These are phyloP conservation scores for Malassezia sympodialis DNA, from an alignment of 1,284 basidiomycete genomes.

Conservation along the genomic window DNA sequence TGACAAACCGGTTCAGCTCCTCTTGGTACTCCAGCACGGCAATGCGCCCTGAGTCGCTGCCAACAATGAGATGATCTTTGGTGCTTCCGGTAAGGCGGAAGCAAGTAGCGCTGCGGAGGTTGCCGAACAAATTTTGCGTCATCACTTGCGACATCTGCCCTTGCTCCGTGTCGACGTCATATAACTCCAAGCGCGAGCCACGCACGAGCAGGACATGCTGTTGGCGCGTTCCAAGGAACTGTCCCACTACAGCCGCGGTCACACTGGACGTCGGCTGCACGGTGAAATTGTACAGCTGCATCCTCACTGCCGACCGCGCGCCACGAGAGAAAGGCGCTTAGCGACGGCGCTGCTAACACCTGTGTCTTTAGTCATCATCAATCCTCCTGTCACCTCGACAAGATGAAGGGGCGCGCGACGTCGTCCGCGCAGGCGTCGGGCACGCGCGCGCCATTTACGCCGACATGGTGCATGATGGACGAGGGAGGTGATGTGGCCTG, in stretches of 20 bases:
- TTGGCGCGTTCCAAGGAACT: conserved; percentile 41
- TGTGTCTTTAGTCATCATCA: conserved; percentile 6
- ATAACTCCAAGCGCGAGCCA: conserved; percentile 33
- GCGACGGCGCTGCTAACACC: background rate
- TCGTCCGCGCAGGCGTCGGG: background rate
- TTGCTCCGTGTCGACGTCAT: conserved; percentile 34
- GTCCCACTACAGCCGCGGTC: conserved; percentile 39
- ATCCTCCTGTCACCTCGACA: background rate
- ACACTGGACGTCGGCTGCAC: conserved; percentile 36
- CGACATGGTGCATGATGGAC: background rate
- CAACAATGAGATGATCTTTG: conserved; percentile 44
- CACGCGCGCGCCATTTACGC: background rate
- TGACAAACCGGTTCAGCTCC: conserved; percentile 30
- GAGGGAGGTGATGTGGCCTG: background rate
- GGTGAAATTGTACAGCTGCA: conserved; percentile 46
- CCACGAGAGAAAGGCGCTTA: background rate
- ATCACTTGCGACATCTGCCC: conserved; percentile 30
- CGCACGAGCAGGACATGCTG: conserved; percentile 45
- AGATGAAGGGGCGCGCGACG: background rate
- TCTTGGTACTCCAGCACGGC: conserved; percentile 41
- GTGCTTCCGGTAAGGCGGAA: conserved; percentile 40
- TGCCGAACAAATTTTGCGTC: conserved; percentile 38
- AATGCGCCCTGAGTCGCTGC: conserved; percentile 44
- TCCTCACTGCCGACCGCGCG: conserved; percentile 4
- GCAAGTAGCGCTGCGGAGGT: conserved; percentile 36